Evolutionary conservation across 2,329 filamentous ascomycete species (phyloP), one percentile per base, ranked within the genome.

Genomic region (Trichophyton verrucosum): DNA sequence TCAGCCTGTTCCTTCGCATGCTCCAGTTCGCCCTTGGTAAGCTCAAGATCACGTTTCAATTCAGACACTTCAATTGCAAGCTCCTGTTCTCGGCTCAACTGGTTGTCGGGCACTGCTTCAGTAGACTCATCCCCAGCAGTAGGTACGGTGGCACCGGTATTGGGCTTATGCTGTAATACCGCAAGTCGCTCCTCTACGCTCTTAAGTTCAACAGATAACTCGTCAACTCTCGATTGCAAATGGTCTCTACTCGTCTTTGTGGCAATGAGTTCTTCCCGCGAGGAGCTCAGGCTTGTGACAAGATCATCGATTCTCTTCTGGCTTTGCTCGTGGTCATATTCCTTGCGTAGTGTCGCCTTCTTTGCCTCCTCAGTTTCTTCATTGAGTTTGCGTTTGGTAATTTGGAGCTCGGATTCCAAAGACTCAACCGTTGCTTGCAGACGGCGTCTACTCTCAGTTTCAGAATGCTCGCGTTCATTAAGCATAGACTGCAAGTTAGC

Each of bases 301-400:
- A 99, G 82, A 68, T 97, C 92, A 66, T 99, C 92, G 63, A 97
- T 94, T 58, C 91, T 85, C 73, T 91, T 94, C 72, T 96, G 90
- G 58, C 83, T 86, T 71, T 97, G 90, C 65, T 90, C 87, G 47
- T 87, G 83, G 63, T 99, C 94, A 64, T 89, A 96, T 69, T 97
- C 92, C 68, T 95, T 91, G 61, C 92, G 85, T 58, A 94, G 78
- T 62, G 88, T 81, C 38, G 88, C 77, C 72, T 95, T 92, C 78
- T 91, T 95, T 65, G 81, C 83, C 65, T 95, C 91, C 63, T 96
- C 91, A 0, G 85, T 74, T 69, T 96, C 91, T 27, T 90, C 85
- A 1, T 86, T 84, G 2, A 97, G 80, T 72, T 91, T 95, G 57
- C 88, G 86, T 74, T 95, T 95, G 0, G 86, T 86, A 1, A 84